Evolutionary conservation across 2,329 filamentous ascomycete species (phyloP).

Genomic region (Dactylellina haptotyla): DNA sequence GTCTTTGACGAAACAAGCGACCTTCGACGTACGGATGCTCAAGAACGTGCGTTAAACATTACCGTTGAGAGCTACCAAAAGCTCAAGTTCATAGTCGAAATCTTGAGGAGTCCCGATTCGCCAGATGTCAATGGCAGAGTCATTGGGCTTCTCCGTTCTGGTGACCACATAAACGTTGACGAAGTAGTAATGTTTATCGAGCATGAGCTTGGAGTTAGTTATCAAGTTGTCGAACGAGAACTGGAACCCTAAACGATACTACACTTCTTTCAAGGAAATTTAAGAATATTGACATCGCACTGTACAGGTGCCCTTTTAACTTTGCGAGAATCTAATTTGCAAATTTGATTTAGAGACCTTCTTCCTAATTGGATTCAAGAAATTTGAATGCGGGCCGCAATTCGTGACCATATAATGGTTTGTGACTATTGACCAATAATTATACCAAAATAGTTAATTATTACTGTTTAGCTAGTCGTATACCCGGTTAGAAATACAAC

Average conservation of each 20-base stretch:
- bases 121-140: neutral
- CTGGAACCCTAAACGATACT: neutral
- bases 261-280: too few relatives aligned
- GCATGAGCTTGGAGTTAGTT: neutral
- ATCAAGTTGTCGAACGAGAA: neutral
- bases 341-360: too few relatives aligned
- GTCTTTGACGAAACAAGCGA: slow-evolving; percentile 3
- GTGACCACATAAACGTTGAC: neutral
- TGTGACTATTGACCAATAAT: too few relatives aligned
- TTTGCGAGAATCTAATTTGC: too few relatives aligned
- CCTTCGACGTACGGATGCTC: slow-evolving; percentile 11
- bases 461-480: too few relatives aligned
- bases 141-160: slow-evolving; percentile 2
- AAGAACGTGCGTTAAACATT: neutral
- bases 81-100: neutral
- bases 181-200: neutral
- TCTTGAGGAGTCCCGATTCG: neutral
- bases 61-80: neutral
- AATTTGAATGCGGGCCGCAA: too few relatives aligned
- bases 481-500: too few relatives aligned
- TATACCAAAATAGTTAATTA: too few relatives aligned
- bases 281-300: too few relatives aligned
- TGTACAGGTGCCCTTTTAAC: too few relatives aligned
- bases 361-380: too few relatives aligned
- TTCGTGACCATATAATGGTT: too few relatives aligned